Base-by-base conservation (phyloP, 208 protist species). In the Endotrypanum monterogeii region DNA sequence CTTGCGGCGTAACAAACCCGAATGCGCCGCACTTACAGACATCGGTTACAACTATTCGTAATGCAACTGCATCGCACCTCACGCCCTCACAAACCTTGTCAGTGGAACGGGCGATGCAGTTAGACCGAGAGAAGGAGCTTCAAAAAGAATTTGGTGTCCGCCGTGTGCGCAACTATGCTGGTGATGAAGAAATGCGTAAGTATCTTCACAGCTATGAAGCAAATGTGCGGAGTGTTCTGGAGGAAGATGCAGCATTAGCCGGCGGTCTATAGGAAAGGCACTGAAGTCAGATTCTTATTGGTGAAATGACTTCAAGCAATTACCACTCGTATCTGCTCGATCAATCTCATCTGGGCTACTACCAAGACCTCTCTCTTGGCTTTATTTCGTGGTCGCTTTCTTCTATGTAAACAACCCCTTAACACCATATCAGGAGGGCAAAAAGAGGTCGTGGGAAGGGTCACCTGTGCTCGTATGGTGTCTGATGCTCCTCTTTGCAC, bases 131-230 rank as follows among this genome's bases (percentile, higher is more conserved):
- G 6, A 50, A 46, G 1, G 68, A 78, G 50, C 71, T 84, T 12
- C 60, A 68, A 74, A 67, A 63, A 9, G 39, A 74, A 25, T 66
- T 84, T 3, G 78, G 83, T 11, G 79, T 84, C 30, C 60, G 67
- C 2, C 9, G 28, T 1, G 74, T 87, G 67, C 74, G 67, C 48
- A 76, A 79, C 66, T 87, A 75, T 61, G 79, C 79, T 4, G 67
- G 76, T 8, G 79, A 87, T 62, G 63, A 58, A 12, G 83, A 87
- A 63, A 80, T 76, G 58, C 69, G 55, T 16, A 57, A 79, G 23
- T 87, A 84, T 70, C 62, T 87, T 35, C 48, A 60, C 25, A 57
- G 60, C 60, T 76, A 60, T 67, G 73, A 72, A 55, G 25, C 41
- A 20, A 78, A 78, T 41, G 65, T 73, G 67, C 72, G 61, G 61